Evolutionary conservation across 2,329 filamentous ascomycete genomes (phyloP), one percentile per base, ranked within the genome.

Genomic region (Colletotrichum acutatum): DNA sequence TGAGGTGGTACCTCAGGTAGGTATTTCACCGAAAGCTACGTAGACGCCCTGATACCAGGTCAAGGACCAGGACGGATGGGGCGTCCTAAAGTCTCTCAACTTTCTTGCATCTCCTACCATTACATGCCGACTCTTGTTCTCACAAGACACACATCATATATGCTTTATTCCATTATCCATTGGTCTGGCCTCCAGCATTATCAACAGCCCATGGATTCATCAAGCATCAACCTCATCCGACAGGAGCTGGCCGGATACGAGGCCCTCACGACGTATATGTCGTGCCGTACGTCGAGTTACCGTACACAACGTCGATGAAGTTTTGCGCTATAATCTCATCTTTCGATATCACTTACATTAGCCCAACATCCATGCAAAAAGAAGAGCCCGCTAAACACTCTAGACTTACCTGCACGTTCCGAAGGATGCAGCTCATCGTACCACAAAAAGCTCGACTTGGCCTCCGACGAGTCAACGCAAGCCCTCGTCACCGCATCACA

Each of bases 401-500:
- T n/a, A n/a, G 87, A 83, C 77, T 88, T 83, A 81, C 90, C 87
- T 8, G 91, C 88, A 81, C 90, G 89, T 81, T 91, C 87, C 34
- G 90, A 91, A 0, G 93, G 92, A 83, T 96, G 94, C 78, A 95
- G 80, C 78, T 91, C 89, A 81, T 96, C 93, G 77, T 87, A 88
- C 92, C 93, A 95, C 79, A 94, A 76, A 79, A 89, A 95, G 58
- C 88, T 90, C 75, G 92, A 89, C 42, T 85, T 80, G 42, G 85
- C 83, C 4, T 84, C 69, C 16, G 81, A 75, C 49, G 83, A 82
- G 69, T 83, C 71, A 5, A 78, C 78, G 74, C 87, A 90, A 5
- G 78, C 74, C 5, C 70, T 75, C 72, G 24, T 79, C 14, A 73
- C 69, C 1, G 78, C 68, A 28, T 79, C 64, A 77, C 93, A 95